Base-by-base conservation (phyloP, 2,329 filamentous ascomycete species). In the Penicillium hesseltinei region DNA sequence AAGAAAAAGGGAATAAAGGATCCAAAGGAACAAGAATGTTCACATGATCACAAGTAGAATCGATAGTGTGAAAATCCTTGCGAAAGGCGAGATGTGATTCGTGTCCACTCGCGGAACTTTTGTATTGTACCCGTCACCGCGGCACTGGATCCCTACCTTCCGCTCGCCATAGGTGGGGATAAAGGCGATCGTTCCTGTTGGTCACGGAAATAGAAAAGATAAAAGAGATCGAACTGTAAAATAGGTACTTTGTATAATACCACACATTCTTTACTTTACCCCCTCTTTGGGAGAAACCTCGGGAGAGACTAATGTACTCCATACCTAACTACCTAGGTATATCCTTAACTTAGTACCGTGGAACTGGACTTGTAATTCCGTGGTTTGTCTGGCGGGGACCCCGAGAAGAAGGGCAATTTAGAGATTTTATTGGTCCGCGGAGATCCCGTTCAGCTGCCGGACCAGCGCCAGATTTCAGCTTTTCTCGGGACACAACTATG, bases 81-180 rank as follows among this genome's bases (percentile, higher is more conserved):
- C 54, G 31, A 59, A 58, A 59, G 60, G 44, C 45, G 49, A 51
- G 40, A 58, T 43, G 27, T 46, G 48, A 58, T 51, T 50, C 31
- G 50, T 43, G 35, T 51, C 55, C 55, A 53, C 46, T 59, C 57
- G 43, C 33, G 47, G 58, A 51, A 49, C 43, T 51, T 59, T 46
- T 57, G 55, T 56, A 52, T 65, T 55, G 58, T 66, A 72, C 68
- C 70, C 71, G 69, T 71, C 71, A 66, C 66, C 71, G 72, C 70
- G 72, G 72, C 68, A 73, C 66, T 66, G 66, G 70, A 68, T 68
- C 63, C 57, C 46, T 64, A 62, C 62, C 59, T 71, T 71, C 71
- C 70, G 70, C 53, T 72, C 35, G 62, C 63, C 64, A 64, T 58
- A 47, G 43, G 54, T 57, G 58, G 49, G 45, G 50, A 51, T 62